Evolutionary conservation across 2,329 filamentous ascomycete genomes (phyloP), one percentile per base, ranked within the genome.

Genomic region (Scolecobasidium constrictum): DNA sequence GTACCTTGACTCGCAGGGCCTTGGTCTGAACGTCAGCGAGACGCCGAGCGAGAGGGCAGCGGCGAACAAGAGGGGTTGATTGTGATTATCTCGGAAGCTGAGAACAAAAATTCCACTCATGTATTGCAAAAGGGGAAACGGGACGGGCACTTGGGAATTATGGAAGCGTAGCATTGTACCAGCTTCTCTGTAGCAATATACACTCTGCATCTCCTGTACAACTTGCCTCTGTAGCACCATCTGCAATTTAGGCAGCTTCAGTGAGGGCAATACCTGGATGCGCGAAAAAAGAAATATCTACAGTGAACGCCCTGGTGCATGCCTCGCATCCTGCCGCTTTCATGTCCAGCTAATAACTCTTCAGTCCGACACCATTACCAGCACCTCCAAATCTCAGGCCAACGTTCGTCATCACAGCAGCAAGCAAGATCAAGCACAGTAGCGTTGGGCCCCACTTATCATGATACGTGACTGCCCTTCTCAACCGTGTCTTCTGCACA

Each of bases 391-490:
- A 73, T 48, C 90, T 78, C 53, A 86, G 80, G 4, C 65, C 83
- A 68, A 94, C 93, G 60, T 92, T 94, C 19, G 93, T 58, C 3
- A 72, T 67, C 9, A 95, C 78, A 3, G 87, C 85, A 1, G 73
- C 64, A 34, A 95, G 74, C 42, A 96, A 61, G 3, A 83, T 75
- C 6, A 72, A 54, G 52, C 87, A 94, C 22, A 98, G 71, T 17
- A 79, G 65, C 3, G 73, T 87, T 0, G 92, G 90, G 0, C 92
- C 92, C 72, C 80, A 83, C 52, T 78, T 81, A 60, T 98, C 92
- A 60, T 96, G 92, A 62, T 92, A 98, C 53, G 79, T 82, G 33
- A 90, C 86, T n/a, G 83, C 86, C 49, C 80, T 79, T 41, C 90
- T 73, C 52, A 81, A 80, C 50, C 86, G 77, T 56, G 96, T 96